Evolutionary conservation across 2,329 filamentous ascomycete genomes (phyloP), one percentile per base, ranked within the genome.

Genomic region (Clonostachys rosea): DNA sequence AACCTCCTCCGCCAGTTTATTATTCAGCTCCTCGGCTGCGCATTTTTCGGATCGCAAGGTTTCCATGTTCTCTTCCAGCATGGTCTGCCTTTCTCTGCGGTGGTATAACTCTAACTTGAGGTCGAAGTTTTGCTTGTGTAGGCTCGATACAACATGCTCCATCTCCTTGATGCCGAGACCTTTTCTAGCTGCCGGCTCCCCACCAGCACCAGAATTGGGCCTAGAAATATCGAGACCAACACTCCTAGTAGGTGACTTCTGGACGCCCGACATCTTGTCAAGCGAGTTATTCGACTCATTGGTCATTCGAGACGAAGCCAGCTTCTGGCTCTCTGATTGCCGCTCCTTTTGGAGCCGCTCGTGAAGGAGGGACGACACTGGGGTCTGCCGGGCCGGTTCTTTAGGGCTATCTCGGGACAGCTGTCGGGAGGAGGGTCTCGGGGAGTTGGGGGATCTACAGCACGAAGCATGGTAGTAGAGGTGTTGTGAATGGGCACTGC

Each of bases 71-170:
- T 76, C 71, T 57, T 88, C 83, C 34, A 89, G 57, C 18, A 68
- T 68, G 9, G 72, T 73, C 56, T 86, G 83, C 46, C 78, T 75
- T 63, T 89, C 79, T 30, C 86, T 75, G 7, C 84, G 76, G 58
- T 89, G 84, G 54, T 78, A 87, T 1, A 90, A 64, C 59, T 89
- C 85, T 34, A 89, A 70, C 62, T 90, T 89, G 40, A 90, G 72
- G 54, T 88, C 85, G 54, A 89, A 90, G 57, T 89, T 90, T 64
- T 88, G 81, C 59, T 90, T 90, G 61, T 85, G 82, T 18, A 89
- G 66, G 2, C 73, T 83, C 5, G 85, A 86, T 45, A 89, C 67
- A 46, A 83, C 79, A 67, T 82, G 73, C 61, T 89, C 84, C 70
- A 86, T 83, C 55, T 87, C 84, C 58, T 85, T 84, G 7, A 82